Evolutionary conservation across 163 green algal genomes (phyloP), one percentile per base, ranked within the genome.

Genomic region (Botryococcus braunii): DNA sequence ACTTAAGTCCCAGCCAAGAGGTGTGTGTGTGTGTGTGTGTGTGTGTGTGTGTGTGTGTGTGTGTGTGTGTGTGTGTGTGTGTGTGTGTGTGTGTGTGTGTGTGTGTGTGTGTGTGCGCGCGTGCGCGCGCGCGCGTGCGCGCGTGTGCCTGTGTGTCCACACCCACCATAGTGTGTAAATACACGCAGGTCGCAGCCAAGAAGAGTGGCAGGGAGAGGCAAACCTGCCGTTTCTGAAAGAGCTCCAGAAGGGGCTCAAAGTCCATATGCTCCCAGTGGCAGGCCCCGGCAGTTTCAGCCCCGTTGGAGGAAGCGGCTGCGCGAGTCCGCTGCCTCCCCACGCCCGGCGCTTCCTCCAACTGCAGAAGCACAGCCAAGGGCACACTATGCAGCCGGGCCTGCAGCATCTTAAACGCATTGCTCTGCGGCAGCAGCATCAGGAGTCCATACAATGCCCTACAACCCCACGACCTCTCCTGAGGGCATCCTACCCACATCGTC

Each of bases 371-470:
- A 36, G 85, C 62, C 17, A 77, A 83, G 13, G 87, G 84, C 1
- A 85, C 77, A 23, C 68, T 73, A 74, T 85, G 69, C 68, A 96
- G 73, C 21, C 90, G 75, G 6, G 83, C 83, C 50, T 85, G 77
- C 47, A 96, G 79, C 55, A 80, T 90, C 37, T 83, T 79, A 70
- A 94, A 96, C 2, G 90, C 89, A 46, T 90, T 85, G 35, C 82
- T 89, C 79, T 97, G 91, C 8, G 92, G 92, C 47, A 97, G 83
- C 66, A 98, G 83, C 88, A 94, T 94, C 34, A 98, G 85, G 66
- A 98, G 74, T 8, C 79, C 83, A 73, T 97, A 93, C 73, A 96
- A 73, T 1, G 82, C 82, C 1, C 82, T 79, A 58, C 63, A 62
- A 9, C 39, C 36, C 25, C 21, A 5, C 27, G 27, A 31, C 50